phyloP scores from a whole-genome alignment of 371 early-diverging fungal species.

The Parasitella parasitica region DNA sequence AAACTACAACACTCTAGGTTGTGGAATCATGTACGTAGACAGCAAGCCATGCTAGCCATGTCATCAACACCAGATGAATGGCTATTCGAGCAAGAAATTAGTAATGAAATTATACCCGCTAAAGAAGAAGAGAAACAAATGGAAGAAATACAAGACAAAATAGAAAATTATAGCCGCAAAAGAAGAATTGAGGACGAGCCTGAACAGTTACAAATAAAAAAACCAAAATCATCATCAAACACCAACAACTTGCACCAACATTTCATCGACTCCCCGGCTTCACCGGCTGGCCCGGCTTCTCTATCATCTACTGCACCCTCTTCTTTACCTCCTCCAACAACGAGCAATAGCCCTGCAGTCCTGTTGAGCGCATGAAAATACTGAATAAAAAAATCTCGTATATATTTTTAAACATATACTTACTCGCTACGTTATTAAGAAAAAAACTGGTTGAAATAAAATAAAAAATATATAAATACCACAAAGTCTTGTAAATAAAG shows the following conservation, averaged over 20 bases:
- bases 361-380: slow-evolving; percentile 22
- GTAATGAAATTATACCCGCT: slow-evolving; percentile 1
- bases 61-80: slow-evolving; percentile 9
- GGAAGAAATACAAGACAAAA: background rate
- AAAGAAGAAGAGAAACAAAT: background rate
- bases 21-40: slow-evolving; percentile 29
- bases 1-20: slow-evolving; percentile 13
- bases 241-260: slow-evolving; percentile 2
- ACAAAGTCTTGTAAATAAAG: background rate
- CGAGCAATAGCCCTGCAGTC: slow-evolving; percentile 17
- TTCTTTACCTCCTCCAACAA: slow-evolving; percentile 5
- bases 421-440: background rate
- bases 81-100: slow-evolving; percentile 16
- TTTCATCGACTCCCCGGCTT: slow-evolving; percentile 21
- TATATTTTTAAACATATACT: background rate
- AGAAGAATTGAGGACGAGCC: background rate
- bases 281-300: slow-evolving; percentile 33
- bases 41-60: slow-evolving; percentile 16
- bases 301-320: slow-evolving; percentile 10
- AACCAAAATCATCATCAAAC: background rate
- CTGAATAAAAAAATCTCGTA: background rate
- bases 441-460: background rate
- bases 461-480: background rate
- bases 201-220: slow-evolving; percentile 1
- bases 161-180: background rate